These are phyloP conservation scores for Ascochyta fabae DNA, from an alignment of 2,329 filamentous ascomycete genomes.

Conservation along the genomic window DNA sequence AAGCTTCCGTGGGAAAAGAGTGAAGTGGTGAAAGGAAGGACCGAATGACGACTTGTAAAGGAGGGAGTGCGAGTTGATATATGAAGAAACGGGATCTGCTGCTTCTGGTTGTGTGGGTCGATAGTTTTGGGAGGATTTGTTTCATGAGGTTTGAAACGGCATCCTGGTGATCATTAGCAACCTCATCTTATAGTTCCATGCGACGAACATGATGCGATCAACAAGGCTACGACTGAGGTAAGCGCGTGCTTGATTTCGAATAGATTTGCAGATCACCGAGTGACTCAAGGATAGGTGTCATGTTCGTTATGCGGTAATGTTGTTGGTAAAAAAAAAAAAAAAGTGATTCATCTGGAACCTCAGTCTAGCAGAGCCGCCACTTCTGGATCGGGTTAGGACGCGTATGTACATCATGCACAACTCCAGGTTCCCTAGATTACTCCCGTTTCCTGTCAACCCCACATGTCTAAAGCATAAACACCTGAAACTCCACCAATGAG, in stretches of 20 bases:
- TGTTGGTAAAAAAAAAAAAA: not conserved
- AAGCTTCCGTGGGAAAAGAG: conserved; percentile 24
- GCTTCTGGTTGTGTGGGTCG: conserved; percentile 12
- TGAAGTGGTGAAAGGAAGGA: conserved; percentile 14
- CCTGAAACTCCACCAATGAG: conserved; percentile 17
- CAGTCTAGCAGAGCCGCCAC: conserved; percentile 3
- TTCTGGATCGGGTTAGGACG: not conserved
- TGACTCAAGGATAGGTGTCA: not conserved
- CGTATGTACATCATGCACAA: conserved; percentile 15
- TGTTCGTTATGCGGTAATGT: not conserved
- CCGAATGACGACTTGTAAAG: conserved; percentile 7
- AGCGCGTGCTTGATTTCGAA: not conserved
- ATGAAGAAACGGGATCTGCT: conserved; percentile 8
- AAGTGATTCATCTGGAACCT: conserved; percentile 5
- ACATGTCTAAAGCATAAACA: conserved; percentile 17
- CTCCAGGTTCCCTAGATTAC: conserved; percentile 10
- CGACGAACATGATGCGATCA: not conserved
- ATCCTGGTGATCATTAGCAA: conserved; percentile 33
- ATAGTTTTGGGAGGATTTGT: conserved; percentile 10
- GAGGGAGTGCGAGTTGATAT: conserved; percentile 8
- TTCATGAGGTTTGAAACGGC: conserved; percentile 27
- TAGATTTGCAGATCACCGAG: not conserved
- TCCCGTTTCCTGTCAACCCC: conserved; percentile 11
- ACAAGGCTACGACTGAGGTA: not conserved
- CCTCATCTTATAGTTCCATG: not conserved